Conservation (phyloP, 179 eudicot genomes). For the Dionaea muscipula region DNA sequence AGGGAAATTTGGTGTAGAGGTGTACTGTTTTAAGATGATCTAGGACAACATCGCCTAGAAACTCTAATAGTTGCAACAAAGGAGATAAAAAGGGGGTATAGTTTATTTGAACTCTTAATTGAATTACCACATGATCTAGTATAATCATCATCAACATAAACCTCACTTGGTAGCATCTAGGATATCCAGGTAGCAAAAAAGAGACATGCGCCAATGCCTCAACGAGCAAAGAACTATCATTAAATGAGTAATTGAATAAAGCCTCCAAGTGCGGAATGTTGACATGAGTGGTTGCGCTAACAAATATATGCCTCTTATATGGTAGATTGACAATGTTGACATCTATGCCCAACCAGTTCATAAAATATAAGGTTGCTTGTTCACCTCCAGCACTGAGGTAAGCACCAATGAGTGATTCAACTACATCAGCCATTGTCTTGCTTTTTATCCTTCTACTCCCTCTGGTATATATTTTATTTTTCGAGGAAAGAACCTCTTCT, state of each 20-base stretch:
- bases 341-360: slow-evolving; percentile 80
- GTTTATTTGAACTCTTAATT: not conserved
- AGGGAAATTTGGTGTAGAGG: slow-evolving; percentile 46
- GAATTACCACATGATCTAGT: too few species aligned
- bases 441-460: slow-evolving; percentile 37
- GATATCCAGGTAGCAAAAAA: slow-evolving; percentile 69
- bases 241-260: slow-evolving; percentile 44
- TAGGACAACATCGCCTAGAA: slow-evolving; percentile 74
- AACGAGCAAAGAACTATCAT: slow-evolving; percentile 55
- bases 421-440: slow-evolving; percentile 75
- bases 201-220: slow-evolving; percentile 94
- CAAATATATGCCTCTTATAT: slow-evolving; percentile 28
- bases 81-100: not conserved
- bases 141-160: too few species aligned
- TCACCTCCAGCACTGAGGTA: slow-evolving; percentile 61
- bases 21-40: slow-evolving; percentile 60
- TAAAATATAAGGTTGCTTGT: slow-evolving; percentile 47
- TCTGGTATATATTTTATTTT: slow-evolving; percentile 29
- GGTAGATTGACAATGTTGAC: slow-evolving; percentile 32
- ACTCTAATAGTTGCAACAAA: slow-evolving; percentile 63
- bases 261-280: slow-evolving; percentile 37
- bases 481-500: slow-evolving; percentile 27
- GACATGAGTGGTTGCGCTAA: slow-evolving; percentile 29
- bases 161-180: slow-evolving; percentile 79
- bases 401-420: slow-evolving; percentile 87